phyloP scores from a whole-genome alignment of 1,284 basidiomycete species.

The Fomitiporia mediterranea region DNA sequence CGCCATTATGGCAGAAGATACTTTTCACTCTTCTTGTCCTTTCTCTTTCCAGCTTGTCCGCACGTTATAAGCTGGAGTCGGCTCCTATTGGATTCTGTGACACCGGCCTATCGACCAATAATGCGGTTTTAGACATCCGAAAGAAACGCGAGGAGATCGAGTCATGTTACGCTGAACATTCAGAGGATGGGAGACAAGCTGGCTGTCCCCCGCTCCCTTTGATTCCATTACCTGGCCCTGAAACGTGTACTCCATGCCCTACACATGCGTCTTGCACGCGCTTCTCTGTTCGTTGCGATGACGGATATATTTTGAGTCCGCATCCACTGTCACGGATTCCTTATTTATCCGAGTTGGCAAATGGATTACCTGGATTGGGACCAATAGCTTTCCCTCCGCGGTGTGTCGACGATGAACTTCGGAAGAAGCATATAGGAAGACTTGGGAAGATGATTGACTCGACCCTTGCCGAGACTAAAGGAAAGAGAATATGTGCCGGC shows the following conservation, averaged over 20 bases:
- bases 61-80: slow-evolving; percentile 63
- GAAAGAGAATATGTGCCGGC: slow-evolving; percentile 65
- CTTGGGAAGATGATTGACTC: slow-evolving; percentile 73
- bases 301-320: slow-evolving; percentile 68
- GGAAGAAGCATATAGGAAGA: slow-evolving; percentile 72
- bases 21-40: slow-evolving; percentile 37
- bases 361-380: slow-evolving; percentile 78
- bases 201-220: slow-evolving; percentile 51
- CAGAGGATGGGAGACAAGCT: slow-evolving; percentile 34
- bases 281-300: slow-evolving; percentile 62
- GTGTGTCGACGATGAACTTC: slow-evolving; percentile 80
- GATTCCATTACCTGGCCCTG: slow-evolving; percentile 56
- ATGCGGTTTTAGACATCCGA: slow-evolving; percentile 46
- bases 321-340: slow-evolving; percentile 57
- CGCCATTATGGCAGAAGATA: slow-evolving; percentile 32
- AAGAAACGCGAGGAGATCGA: slow-evolving; percentile 44
- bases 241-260: slow-evolving; percentile 82
- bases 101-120: slow-evolving; percentile 58
- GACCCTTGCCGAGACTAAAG: slow-evolving; percentile 64
- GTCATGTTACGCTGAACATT: slow-evolving; percentile 45
- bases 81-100: slow-evolving; percentile 82
- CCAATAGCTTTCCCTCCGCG: slow-evolving; percentile 75
- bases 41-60: slow-evolving; percentile 37
- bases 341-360: slow-evolving; percentile 36
- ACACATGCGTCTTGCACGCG: slow-evolving; percentile 73